These are phyloP conservation scores for Colletotrichum noveboracense DNA, from an alignment of 2,329 filamentous ascomycete genomes.

Conservation along the genomic window DNA sequence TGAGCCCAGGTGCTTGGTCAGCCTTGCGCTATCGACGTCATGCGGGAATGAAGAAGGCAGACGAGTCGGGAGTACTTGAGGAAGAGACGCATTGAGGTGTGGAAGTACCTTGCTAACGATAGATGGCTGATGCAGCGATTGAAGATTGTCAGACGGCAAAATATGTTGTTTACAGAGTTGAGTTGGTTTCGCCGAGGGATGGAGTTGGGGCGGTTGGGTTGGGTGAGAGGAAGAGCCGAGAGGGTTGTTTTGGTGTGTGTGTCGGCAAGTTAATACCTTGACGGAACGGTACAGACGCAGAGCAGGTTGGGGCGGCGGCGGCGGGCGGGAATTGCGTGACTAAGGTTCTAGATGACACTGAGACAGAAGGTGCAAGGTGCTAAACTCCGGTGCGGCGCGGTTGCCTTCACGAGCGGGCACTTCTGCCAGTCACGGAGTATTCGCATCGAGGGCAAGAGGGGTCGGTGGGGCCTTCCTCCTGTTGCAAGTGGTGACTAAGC, in stretches of 20 bases:
- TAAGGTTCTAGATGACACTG: slow-evolving; percentile 11
- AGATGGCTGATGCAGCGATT: neutral
- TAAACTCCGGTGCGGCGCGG: neutral
- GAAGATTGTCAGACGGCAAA: neutral
- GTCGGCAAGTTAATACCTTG: neutral
- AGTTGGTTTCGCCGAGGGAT: neutral
- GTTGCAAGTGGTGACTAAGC: neutral
- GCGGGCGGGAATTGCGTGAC: slow-evolving; percentile 15
- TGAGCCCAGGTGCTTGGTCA: neutral
- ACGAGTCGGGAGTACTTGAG: neutral
- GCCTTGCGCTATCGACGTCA: slow-evolving; percentile 20
- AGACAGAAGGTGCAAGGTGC: neutral
- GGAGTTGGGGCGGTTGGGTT: neutral
- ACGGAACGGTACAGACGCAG: neutral
- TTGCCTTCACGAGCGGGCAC: neutral
- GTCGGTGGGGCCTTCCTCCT: neutral
- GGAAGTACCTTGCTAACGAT: neutral
- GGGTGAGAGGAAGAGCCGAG: neutral
- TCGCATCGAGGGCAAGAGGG: slow-evolving; percentile 11
- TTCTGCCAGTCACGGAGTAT: neutral
- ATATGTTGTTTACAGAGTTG: neutral
- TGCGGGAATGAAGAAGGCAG: neutral
- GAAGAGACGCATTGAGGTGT: neutral
- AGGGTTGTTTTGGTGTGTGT: neutral
- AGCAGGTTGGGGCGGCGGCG: neutral